Evolutionary conservation across 768 basidiomycete genomes (phyloP), one percentile per base, ranked within the genome.

Genomic region (Wakefieldia striispora): DNA sequence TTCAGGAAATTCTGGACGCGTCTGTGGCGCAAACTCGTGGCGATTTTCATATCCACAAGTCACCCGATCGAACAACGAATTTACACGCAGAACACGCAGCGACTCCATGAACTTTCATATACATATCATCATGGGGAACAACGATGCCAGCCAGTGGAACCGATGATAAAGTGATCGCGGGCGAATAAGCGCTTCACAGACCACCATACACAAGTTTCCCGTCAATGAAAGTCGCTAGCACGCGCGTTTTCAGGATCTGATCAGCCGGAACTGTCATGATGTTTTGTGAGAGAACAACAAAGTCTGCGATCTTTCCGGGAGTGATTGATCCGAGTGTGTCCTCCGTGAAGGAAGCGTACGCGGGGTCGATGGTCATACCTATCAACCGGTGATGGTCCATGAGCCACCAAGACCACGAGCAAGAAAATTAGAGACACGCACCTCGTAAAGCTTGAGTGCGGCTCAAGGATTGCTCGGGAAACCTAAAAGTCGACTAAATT

Each of bases 341-440:
- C 57, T 92, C 89, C 0, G 81, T 81, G 70, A 95, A 94, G 0
- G 88, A 86, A 14, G 94, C 92, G 64, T 88, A 93, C 0, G 92
- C 92, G 7, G 90, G 81, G 59, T 91, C 86, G 33, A 90, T 78
- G 3, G 92, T 95, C 84, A 95, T 89, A 17, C 91, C 86, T 88
- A 54, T 47, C n/a, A 41, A 19, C 10, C 21, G 23, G 7, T 29
- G 12, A 29, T 29, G 29, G 13, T 29, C 19, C 13, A 14, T 52
- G 24, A 58, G 45, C n/a, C 4, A 7, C 11, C 31, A 14, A 26
- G 20, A 34, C 24, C 14, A 13, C 12, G n/a, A 1, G 26, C 1
- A 24, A 21, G 19, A 33, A 37, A 19, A 17, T 16, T 13, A 37
- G 19, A 24, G 29, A 16, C 17, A 51, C 60, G n/a, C 54, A 81